Evolutionary conservation across 148 eudicot genomes (phyloP), one percentile per base, ranked within the genome.

Genomic region (Fagopyrum tataricum): DNA sequence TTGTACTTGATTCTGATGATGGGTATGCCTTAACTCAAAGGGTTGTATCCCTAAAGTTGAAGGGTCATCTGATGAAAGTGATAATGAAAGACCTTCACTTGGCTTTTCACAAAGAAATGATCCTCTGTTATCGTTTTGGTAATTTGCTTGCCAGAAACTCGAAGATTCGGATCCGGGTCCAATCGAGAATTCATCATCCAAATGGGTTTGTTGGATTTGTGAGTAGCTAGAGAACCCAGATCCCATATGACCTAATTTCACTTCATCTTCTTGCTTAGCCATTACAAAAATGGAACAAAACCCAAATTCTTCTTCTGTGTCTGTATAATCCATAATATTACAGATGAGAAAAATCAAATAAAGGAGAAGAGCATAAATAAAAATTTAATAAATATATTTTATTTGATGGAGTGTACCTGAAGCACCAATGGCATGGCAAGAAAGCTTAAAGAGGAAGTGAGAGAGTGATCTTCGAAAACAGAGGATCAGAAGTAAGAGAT

Each of bases 21-120:
- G 72, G 18, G 71, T 17, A 11, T 73, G 83, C 49, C 94, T 78
- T 7, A 91, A 14, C 59, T 93, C 91, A 75, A 91, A 94, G 39
- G 97, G 87, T 74, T 89, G 97, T 0, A 90, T 52, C n/a, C 93
- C 91, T 44, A 94, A 80, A 18, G 86, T 47, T 6, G 96, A 88
- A 51, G 97, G 97, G 51, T 90, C 87, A 0, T 81, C 79, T 0
- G 98, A 85, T 10, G 84, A 79, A 8, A 95, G 82, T 21, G 98
- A 95, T n/a, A 95, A 89, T 0, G 98, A 91, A 61, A 95, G 88
- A 0, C 98, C 97, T 82, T 91, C 96, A 71, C 93, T 88, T n/a
- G 93, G 96, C 81, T 89, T 91, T 74, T 69, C 31, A 70, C 31
- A 26, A 44, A 43, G 10, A 18, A 70, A 42, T 70, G 72, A 18